A percentile compares a stretch with the other conserved stretches of the same genome.
Evolutionary conservation across 371 early-diverging fungal genomes (phyloP).

Genomic region (Mucor racemosus): DNA sequence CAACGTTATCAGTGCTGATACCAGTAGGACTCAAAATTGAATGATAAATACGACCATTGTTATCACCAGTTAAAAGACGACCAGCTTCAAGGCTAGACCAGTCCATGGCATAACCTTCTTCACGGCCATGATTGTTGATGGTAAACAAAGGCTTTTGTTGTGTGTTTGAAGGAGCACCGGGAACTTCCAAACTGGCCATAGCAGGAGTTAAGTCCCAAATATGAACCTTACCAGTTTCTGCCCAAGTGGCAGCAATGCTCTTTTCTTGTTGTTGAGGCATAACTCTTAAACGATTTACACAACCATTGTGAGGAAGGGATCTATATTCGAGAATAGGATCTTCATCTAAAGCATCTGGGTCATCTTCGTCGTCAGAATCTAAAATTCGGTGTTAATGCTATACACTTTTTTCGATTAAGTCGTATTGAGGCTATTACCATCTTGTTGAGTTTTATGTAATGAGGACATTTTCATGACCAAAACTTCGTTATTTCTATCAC

Average conservation of each 20-base stretch:
- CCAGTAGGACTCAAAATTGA: slow-evolving; percentile 68
- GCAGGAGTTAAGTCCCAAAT: slow-evolving; percentile 84
- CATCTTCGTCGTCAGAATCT: slow-evolving; percentile 76
- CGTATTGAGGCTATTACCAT: slow-evolving; percentile 55
- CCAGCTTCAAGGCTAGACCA: slow-evolving; percentile 81
- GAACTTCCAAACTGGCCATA: slow-evolving; percentile 78
- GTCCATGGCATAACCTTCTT: slow-evolving; percentile 95
- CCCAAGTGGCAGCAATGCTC: slow-evolving; percentile 89
- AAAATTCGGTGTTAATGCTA: not conserved
- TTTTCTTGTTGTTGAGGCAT: slow-evolving; percentile 65
- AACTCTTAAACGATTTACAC: slow-evolving; percentile 90
- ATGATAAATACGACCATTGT: slow-evolving; percentile 77
- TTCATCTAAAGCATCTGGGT: slow-evolving; percentile 86
- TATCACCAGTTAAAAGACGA: slow-evolving; percentile 89
- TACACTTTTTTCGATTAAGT: not conserved
- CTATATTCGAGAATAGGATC: slow-evolving; percentile 90
- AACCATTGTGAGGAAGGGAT: slow-evolving; percentile 85
- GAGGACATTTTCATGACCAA: slow-evolving; percentile 93
- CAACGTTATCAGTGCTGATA: slow-evolving; percentile 68
- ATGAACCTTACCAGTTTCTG: slow-evolving; percentile 93
- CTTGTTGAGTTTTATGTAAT: slow-evolving; percentile 88
- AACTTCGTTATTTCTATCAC: slow-evolving; percentile 84
- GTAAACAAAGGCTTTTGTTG: slow-evolving; percentile 77
- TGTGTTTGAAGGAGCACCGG: slow-evolving; percentile 71
- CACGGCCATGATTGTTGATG: slow-evolving; percentile 76